phyloP scores from a whole-genome alignment of 2,329 filamentous ascomycete species.

The Volutella citrinella region DNA sequence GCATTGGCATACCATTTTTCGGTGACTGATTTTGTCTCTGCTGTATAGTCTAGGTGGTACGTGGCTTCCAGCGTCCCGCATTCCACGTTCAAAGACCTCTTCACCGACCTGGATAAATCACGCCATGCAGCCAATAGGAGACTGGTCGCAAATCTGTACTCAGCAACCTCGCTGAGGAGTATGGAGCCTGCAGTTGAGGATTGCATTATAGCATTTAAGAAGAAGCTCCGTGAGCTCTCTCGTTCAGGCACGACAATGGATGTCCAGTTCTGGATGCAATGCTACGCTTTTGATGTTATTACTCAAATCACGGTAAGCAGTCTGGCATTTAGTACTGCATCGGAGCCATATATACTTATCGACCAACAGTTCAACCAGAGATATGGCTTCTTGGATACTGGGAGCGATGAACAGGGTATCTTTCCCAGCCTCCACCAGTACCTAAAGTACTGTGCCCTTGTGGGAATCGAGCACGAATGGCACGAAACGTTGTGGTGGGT shows the following conservation, averaged over 20 bases:
- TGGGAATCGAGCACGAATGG: constrained; percentile 2
- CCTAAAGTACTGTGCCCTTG: constrained; percentile 2
- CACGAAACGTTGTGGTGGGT: constrained; percentile 1
- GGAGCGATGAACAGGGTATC: not conserved
- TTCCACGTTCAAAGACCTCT: not conserved
- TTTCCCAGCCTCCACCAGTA: constrained; percentile 4
- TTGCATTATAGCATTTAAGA: constrained; percentile 1
- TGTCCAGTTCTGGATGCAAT: constrained; percentile 10
- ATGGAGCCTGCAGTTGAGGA: constrained; percentile 7
- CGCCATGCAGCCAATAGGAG: constrained; percentile 5
- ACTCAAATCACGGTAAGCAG: constrained; percentile 6
- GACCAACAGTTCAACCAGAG: constrained; percentile 2
- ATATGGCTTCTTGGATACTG: constrained; percentile 2
- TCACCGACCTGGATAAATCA: constrained; percentile 1
- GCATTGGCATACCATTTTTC: not conserved
- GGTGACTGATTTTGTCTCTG: not conserved
- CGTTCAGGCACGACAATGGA: not conserved
- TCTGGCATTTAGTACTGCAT: too few relatives aligned
- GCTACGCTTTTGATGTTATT: constrained; percentile 9
- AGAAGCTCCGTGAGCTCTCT: not conserved
- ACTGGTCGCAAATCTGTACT: constrained; percentile 6
- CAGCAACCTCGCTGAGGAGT: constrained; percentile 1
- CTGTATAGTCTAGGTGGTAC: constrained; percentile 7
- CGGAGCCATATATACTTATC: too few relatives aligned
- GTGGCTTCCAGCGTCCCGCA: constrained; percentile 1